A percentile compares a stretch with the other conserved stretches of the same genome.
Evolutionary conservation across 2,329 filamentous ascomycete genomes (phyloP).

Genomic region (Cordyceps cicadae): DNA sequence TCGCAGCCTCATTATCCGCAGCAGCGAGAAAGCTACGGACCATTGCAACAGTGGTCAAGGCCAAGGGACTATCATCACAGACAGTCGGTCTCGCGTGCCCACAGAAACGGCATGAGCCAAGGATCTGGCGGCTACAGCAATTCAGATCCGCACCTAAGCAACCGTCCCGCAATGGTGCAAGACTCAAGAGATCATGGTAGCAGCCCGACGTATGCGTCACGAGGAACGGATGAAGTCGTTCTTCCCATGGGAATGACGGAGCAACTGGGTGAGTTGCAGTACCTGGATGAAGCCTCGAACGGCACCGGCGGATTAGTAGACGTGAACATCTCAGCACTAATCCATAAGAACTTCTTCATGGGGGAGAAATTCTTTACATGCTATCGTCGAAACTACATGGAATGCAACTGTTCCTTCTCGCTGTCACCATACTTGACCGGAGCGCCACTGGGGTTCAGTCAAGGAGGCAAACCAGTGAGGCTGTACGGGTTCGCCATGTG

Average conservation of each 20-base stretch:
- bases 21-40: not conserved
- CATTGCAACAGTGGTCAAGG: not conserved
- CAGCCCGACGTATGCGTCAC: not conserved
- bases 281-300: constrained; percentile 39
- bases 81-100: not conserved
- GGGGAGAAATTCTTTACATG: constrained; percentile 82
- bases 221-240: not conserved
- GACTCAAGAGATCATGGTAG: not conserved
- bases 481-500: constrained; percentile 74
- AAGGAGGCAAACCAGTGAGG: constrained; percentile 44
- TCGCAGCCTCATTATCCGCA: not conserved
- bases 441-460: constrained; percentile 43
- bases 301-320: constrained; percentile 31
- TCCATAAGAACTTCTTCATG: constrained; percentile 84
- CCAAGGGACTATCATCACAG: not conserved
- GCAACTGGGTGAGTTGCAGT: constrained; percentile 46
- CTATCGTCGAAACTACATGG: constrained; percentile 86
- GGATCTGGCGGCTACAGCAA: not conserved
- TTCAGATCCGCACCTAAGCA: not conserved
- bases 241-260: constrained; percentile 30
- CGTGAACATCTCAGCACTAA: constrained; percentile 60
- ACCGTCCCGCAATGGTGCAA: not conserved
- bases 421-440: constrained; percentile 49
- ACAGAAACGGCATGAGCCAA: not conserved
- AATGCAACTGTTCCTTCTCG: constrained; percentile 70